A percentile compares a stretch with the other conserved stretches of the same genome.
phyloP scores from a whole-genome alignment of 805 yeast genomes.

The Isabelozyma pseudorhagii region DNA sequence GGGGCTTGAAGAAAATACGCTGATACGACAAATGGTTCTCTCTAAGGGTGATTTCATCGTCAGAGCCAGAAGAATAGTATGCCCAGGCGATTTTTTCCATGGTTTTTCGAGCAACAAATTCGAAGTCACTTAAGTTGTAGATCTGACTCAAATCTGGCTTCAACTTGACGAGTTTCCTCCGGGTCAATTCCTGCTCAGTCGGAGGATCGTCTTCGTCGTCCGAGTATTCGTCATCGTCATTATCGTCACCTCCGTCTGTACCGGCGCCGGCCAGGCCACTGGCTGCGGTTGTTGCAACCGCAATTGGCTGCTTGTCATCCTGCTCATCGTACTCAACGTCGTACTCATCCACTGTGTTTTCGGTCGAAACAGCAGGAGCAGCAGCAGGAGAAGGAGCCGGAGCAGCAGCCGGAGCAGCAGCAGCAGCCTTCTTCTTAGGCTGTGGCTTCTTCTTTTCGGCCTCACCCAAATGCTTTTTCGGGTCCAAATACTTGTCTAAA shows the following conservation, averaged over 20 bases:
- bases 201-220: conserved; percentile 38
- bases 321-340: conserved; percentile 45
- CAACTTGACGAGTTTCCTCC: conserved; percentile 25
- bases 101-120: conserved; percentile 75
- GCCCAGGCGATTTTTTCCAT: conserved; percentile 50
- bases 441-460: conserved; percentile 16
- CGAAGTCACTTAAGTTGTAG: conserved; percentile 82
- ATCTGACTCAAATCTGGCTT: conserved; percentile 71
- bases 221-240: conserved; percentile 32
- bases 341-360: conserved; percentile 27
- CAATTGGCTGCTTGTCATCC: conserved; percentile 26
- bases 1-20: conserved; percentile 18
- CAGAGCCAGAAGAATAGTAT: conserved; percentile 24
- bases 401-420: not conserved
- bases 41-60: conserved; percentile 17
- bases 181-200: conserved; percentile 19
- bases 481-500: conserved; percentile 61
- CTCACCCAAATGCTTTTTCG: conserved; percentile 33
- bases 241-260: conserved; percentile 14
- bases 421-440: conserved; percentile 5
- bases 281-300: conserved; percentile 6
- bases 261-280: not conserved
- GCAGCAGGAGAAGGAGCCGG: not conserved
- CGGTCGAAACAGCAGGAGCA: not conserved
- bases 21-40: conserved; percentile 21